Evolutionary conservation across 495 filamentous ascomycete species (phyloP), one percentile per base, ranked within the genome.

Genomic region (Penicillium samsonianum): DNA sequence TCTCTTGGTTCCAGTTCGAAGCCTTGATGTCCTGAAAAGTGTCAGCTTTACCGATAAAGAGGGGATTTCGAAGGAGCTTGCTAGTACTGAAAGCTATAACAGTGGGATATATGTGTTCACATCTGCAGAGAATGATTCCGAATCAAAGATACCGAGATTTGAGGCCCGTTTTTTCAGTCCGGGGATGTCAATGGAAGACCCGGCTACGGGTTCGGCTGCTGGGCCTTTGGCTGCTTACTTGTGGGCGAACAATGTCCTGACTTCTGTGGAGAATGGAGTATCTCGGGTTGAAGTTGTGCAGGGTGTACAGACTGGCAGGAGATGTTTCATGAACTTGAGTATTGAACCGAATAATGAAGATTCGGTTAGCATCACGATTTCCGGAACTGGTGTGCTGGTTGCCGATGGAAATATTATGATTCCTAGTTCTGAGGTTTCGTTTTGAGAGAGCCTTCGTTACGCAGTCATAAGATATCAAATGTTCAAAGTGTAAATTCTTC

Each of bases 81-180:
- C 8, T n/a, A 40, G 43, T 14, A 54, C 50, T 4, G 9, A 45
- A 8, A 62, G 59, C 25, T 4, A 45, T 16, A 44, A 57, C 28
- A 61, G 59, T 50, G 59, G 59, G 12, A 26, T 62, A 25, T 62
- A 62, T 44, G 48, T 58, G 3, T 62, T 62, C 30, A n/a, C n/a
- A n/a, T n/a, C n/a, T n/a, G 41, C 25, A 3, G 40, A n/a, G 8
- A 22, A 9, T 33, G 51, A 33, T 2, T 42, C 8, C 1, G 25
- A 6, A 11, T 30, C 51, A 2, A 5, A 8, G 6, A 26, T 26
- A n/a, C 48, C 49, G 3, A 43, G 50, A 37, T 53, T 55, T 16
- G 50, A 59, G 43, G 57, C 50, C 14, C 42, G 50, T 2, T 63
- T 63, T 35, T 63, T 63, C 38, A 59, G 60, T 38, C 60, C 60